A percentile compares a stretch with the other conserved stretches of the same genome.
Evolutionary conservation across 768 basidiomycete genomes (phyloP).

Genomic region (Tulasnella sp.): DNA sequence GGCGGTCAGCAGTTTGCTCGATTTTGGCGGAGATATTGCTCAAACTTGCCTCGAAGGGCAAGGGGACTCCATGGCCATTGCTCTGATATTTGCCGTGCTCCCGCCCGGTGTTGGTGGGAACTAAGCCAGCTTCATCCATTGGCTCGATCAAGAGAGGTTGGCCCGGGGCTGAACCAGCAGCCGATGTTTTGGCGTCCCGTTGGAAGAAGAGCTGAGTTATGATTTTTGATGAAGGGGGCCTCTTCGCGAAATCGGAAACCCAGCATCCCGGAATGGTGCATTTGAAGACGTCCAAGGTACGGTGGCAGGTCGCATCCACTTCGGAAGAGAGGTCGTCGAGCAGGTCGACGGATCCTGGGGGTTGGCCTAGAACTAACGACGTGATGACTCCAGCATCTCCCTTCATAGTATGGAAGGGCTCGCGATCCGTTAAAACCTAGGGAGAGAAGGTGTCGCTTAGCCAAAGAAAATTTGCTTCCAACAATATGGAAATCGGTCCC

Average conservation of each 20-base stretch:
- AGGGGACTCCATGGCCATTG: no score
- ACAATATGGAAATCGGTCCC: no score
- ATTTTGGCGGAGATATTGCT: no score
- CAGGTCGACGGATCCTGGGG: neutral
- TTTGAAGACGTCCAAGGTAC: neutral
- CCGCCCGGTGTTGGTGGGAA: no score
- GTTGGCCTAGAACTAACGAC: neutral
- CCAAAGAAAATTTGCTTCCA: neutral
- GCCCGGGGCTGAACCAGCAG: no score
- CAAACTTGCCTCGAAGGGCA: no score
- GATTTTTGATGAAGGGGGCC: neutral
- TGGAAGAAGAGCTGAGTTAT: neutral
- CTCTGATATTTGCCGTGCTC: no score
- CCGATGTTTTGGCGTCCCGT: neutral
- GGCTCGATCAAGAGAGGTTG: no score
- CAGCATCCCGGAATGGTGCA: neutral
- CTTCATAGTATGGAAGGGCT: neutral
- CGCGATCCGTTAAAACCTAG: neutral
- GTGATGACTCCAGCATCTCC: neutral
- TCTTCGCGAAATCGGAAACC: neutral
- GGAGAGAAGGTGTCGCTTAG: neutral
- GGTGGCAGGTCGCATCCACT: neutral
- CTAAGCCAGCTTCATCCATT: no score
- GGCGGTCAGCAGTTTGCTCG: no score
- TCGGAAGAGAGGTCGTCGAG: neutral